Percentiles rank a stretch among this genome's conserved stretches.
Evolutionary conservation across 352 stramenopile species (phyloP).

Genomic region (Achlya hypogyna): DNA sequence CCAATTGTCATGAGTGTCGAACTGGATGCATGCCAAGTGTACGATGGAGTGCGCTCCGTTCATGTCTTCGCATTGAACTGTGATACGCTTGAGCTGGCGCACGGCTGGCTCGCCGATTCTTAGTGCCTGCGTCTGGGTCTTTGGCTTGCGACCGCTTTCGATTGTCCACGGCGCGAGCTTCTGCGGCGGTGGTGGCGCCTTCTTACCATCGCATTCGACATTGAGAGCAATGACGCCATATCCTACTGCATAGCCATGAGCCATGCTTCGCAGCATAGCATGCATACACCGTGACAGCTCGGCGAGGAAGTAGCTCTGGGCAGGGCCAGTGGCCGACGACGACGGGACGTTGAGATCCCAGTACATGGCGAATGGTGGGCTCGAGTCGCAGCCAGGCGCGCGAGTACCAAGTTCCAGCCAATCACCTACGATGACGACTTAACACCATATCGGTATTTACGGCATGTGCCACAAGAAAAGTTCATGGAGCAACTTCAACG

Average conservation of each 20-base stretch:
- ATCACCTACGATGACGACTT: background rate
- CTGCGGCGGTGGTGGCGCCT: background rate
- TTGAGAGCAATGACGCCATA: conserved; percentile 55
- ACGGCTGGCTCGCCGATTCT: conserved; percentile 18
- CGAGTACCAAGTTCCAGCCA: background rate
- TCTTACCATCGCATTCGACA: conserved; percentile 35
- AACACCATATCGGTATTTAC: background rate
- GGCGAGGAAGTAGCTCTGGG: conserved; percentile 31
- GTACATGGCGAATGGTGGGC: conserved; percentile 28
- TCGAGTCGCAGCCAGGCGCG: background rate
- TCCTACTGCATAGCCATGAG: conserved; percentile 34
- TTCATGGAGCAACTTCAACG: too few species aligned
- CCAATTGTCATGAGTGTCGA: background rate
- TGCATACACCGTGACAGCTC: conserved; percentile 60
- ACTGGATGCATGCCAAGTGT: background rate
- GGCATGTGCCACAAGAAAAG: background rate
- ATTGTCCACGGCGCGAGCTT: background rate
- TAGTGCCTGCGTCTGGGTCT: conserved; percentile 24
- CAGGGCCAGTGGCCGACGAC: conserved; percentile 12
- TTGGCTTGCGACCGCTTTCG: conserved; percentile 55
- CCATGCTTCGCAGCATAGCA: background rate
- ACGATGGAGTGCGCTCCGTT: conserved; percentile 50
- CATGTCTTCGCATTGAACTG: conserved; percentile 68
- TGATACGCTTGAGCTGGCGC: conserved; percentile 60
- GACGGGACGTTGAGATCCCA: conserved; percentile 61